These are phyloP conservation scores for Ophiosphaerella korrae DNA, from an alignment of 2,329 filamentous ascomycete genomes.

Conservation along the genomic window DNA sequence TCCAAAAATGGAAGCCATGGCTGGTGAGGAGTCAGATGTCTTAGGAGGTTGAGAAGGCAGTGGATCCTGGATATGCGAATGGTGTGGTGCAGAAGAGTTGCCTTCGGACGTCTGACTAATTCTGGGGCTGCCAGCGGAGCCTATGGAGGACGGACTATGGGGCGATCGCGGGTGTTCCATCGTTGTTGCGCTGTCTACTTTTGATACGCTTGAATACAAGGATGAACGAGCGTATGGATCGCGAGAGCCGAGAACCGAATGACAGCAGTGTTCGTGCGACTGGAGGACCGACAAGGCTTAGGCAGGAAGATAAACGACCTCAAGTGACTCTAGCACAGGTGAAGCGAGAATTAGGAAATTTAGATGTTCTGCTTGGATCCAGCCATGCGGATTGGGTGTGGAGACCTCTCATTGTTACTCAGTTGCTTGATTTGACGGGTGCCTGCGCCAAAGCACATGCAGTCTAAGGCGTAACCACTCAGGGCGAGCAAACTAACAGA, in stretches of 20 bases:
- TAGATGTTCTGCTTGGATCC: conserved; percentile 29
- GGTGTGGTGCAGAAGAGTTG: conserved; percentile 21
- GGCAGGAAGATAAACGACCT: conserved; percentile 13
- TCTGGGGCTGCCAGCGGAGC: conserved; percentile 24
- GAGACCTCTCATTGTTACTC: conserved; percentile 38
- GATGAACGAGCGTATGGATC: conserved; percentile 21
- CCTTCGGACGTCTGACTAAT: conserved; percentile 20
- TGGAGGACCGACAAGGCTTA: conserved; percentile 24
- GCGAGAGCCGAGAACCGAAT: conserved; percentile 21
- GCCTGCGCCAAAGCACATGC: conserved; percentile 41
- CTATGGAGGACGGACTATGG: conserved; percentile 25
- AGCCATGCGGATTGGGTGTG: conserved; percentile 27
- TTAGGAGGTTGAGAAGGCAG: conserved; percentile 16
- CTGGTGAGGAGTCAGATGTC: conserved; percentile 15
- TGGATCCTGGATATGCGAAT: conserved; percentile 19
- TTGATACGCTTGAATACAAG: conserved; percentile 20
- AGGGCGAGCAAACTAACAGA: conserved; percentile 30
- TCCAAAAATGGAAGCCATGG: conserved; percentile 19
- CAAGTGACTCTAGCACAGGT: conserved; percentile 31
- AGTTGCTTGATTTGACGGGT: conserved; percentile 20
- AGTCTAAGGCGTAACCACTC: conserved; percentile 27
- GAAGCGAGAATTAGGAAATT: conserved; percentile 42
- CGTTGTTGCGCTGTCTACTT: conserved; percentile 32
- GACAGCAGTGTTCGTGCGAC: conserved; percentile 41
- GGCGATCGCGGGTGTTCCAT: conserved; percentile 41